Conservation (phyloP, 129 eudicot genomes). For the Lonicera japonica region DNA sequence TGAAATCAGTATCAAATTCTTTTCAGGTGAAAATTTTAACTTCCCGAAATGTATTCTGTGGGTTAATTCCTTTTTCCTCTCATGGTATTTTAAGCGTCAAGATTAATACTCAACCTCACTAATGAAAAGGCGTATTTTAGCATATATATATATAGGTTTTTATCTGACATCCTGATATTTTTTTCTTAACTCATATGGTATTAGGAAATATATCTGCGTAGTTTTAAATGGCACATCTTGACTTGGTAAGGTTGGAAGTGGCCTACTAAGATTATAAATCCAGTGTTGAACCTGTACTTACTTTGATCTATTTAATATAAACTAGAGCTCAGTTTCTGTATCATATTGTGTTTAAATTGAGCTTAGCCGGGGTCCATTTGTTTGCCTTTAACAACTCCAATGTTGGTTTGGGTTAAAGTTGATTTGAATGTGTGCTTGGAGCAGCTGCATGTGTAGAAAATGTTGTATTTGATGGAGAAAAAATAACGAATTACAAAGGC, state of each 20-base stretch:
- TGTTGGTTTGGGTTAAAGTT: not conserved
- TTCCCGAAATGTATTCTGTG: not conserved
- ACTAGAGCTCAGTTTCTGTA: not conserved
- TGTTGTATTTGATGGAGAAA: not conserved
- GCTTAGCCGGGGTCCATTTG: not conserved
- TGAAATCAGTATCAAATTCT: conserved; percentile 64
- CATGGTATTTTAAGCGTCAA: not conserved
- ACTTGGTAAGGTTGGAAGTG: not conserved
- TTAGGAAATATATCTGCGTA: not conserved
- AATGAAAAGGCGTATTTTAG: too few species aligned
- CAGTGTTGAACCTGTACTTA: not conserved
- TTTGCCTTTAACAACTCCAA: not conserved
- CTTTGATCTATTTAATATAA: not conserved
- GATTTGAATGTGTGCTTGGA: not conserved
- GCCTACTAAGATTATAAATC: not conserved
- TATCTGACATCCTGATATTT: too few species aligned
- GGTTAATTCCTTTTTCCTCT: not conserved
- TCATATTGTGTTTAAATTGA: not conserved
- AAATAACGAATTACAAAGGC: not conserved
- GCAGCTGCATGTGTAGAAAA: not conserved
- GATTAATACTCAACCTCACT: not conserved
- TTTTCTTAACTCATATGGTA: not conserved
- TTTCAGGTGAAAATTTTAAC: conserved; percentile 40
- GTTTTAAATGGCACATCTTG: not conserved
- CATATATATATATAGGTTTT: too few species aligned